Base-by-base conservation (phyloP, 208 protist genomes). In the Leishmania mexicana region DNA sequence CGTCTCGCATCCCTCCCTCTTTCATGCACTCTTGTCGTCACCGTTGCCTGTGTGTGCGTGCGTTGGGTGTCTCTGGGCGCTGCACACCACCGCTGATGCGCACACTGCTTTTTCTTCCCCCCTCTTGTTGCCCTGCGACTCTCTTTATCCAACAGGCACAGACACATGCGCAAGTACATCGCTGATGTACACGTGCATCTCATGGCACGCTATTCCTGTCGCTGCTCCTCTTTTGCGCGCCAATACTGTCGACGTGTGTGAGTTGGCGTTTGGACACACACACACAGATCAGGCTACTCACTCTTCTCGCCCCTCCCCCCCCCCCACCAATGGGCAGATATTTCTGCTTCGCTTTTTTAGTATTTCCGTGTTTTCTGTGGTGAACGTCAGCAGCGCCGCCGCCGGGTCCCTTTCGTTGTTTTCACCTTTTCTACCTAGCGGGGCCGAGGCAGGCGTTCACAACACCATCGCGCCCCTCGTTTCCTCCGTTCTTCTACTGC, bases 61-160 rank as follows among this genome's bases (percentile, higher is more conserved):
- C 3, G 28, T 31, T 64, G 58, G 7, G 58, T 64, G n/a, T 64
- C 58, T 64, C n/a, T 64, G 2, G n/a, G n/a, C 28, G 58, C n/a
- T 31, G 58, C n/a, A 3, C 58, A 10, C 19, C 51, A 31, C 11
- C 70, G 73, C 57, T 35, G 19, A 74, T 21, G 31, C 58, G 19
- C 38, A 73, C 40, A 38, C 35, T 49, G 28, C 71, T n/a, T 81
- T 70, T 47, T 64, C 58, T 31, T 64, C 58, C 21, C 21, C 58
- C 11, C 28, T 64, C 21, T 31, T 81, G 57, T 31, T 28, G 28
- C 11, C 10, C 58, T 31, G 58, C 58, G 11, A 11, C 73, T 65
- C n/a, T 70, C 73, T 31, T 84, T 79, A 19, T 28, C n/a, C 31
- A 28, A 78, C 58, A 58, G 35, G 78, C 45, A 58, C 40, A 58